These are phyloP conservation scores for Ruellia speciosa DNA, from an alignment of 305 asterid species.

Conservation along the genomic window DNA sequence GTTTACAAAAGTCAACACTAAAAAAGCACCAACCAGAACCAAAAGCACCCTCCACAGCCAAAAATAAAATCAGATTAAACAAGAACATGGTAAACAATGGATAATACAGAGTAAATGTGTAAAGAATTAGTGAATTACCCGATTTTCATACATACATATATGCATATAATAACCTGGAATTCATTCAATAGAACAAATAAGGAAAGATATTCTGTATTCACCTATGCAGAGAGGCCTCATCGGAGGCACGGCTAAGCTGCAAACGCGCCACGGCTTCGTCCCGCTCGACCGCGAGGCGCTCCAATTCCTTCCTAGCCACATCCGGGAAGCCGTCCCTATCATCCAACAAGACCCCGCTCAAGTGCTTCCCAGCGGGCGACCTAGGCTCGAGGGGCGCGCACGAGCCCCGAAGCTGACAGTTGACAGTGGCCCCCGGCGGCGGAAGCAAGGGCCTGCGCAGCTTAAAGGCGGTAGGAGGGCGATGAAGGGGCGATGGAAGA, in stretches of 20 bases:
- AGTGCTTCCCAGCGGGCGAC: slow-evolving; percentile 51
- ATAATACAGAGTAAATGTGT: too few species aligned
- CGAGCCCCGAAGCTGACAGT: slow-evolving; percentile 47
- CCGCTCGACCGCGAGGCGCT: slow-evolving; percentile 43
- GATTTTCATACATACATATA: neutral
- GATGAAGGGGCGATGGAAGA: slow-evolving; percentile 24
- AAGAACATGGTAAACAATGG: too few species aligned
- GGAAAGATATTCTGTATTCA: slow-evolving; percentile 29
- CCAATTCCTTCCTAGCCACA: slow-evolving; percentile 47
- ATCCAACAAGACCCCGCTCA: slow-evolving; percentile 51
- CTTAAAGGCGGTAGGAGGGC: slow-evolving; percentile 24
- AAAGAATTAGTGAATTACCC: too few species aligned
- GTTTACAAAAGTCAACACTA: too few species aligned
- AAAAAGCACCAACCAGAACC: too few species aligned
- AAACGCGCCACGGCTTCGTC: slow-evolving; percentile 50
- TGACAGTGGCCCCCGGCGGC: slow-evolving; percentile 4
- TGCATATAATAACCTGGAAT: neutral
- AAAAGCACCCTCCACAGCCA: too few species aligned
- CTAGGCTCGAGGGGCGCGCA: slow-evolving; percentile 65
- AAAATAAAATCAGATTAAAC: too few species aligned
- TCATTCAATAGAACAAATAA: too few species aligned
- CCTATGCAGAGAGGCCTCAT: slow-evolving; percentile 77
- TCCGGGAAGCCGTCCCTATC: slow-evolving; percentile 40
- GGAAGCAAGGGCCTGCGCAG: slow-evolving; percentile 22
- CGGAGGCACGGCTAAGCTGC: slow-evolving; percentile 53